A percentile compares a stretch with the other conserved stretches of the same genome.
phyloP scores from a whole-genome alignment of 176 grass and related monocot genomes.

The Oryza glaberrima region DNA sequence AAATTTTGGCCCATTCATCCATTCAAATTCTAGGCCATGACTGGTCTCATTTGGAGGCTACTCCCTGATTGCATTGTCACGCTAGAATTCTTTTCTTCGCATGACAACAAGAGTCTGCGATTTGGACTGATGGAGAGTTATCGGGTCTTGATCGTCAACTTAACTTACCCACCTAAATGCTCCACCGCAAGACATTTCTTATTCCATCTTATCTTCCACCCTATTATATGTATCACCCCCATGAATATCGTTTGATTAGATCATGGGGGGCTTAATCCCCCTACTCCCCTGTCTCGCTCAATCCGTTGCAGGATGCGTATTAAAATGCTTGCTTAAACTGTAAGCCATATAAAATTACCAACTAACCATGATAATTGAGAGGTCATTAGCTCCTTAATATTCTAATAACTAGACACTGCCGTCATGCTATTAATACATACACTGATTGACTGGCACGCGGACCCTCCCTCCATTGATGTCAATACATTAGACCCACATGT shows the following conservation, averaged over 20 bases:
- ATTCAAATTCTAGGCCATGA: too few species aligned
- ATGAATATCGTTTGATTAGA: conserved; percentile 19
- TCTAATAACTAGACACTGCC: background rate
- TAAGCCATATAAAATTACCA: background rate
- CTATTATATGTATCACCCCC: background rate
- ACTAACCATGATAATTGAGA: background rate
- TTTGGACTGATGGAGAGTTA: background rate
- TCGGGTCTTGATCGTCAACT: background rate
- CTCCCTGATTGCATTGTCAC: too few species aligned
- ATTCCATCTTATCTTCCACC: background rate
- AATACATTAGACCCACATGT: background rate
- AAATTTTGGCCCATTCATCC: too few species aligned
- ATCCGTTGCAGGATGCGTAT: background rate
- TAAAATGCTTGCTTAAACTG: background rate
- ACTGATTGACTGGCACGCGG: too few species aligned
- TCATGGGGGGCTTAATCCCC: background rate
- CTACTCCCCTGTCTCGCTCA: background rate
- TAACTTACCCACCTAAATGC: background rate
- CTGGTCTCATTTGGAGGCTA: too few species aligned
- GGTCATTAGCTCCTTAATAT: conserved; percentile 6
- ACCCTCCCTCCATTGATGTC: background rate
- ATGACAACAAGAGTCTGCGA: background rate
- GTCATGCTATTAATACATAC: too few species aligned
- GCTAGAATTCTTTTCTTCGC: too few species aligned
- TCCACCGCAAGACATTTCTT: background rate